Evolutionary conservation across 257 asterid species (phyloP).

Genomic region (Nicotiana otophora): DNA sequence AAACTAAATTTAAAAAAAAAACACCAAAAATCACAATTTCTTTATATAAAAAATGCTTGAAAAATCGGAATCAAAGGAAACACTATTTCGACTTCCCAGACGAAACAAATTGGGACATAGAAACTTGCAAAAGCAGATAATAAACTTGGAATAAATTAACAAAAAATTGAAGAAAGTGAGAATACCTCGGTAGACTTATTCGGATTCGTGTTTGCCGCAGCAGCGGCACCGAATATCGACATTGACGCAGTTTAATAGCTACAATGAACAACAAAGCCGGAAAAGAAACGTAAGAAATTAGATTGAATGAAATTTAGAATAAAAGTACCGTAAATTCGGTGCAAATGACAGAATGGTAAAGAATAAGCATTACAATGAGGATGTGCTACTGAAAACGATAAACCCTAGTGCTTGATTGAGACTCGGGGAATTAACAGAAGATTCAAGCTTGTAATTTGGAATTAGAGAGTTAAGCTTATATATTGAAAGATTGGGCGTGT

Average conservation of each 20-base stretch:
- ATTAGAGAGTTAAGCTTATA: too few species aligned
- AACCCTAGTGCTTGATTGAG: background rate
- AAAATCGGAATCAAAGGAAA: background rate
- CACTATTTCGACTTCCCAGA: background rate
- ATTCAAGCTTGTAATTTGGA: too few species aligned
- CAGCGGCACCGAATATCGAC: slow-evolving; percentile 58
- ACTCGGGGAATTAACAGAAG: background rate
- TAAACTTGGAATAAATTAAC: background rate
- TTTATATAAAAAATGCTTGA: background rate
- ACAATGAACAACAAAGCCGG: background rate
- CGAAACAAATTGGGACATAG: background rate
- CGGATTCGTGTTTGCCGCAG: slow-evolving; percentile 52
- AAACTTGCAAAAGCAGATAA: background rate
- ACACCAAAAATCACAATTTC: background rate
- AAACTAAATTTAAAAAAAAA: background rate
- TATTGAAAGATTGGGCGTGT: background rate
- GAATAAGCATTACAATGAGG: too few species aligned
- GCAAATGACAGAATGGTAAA: too few species aligned
- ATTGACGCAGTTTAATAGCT: slow-evolving; percentile 21
- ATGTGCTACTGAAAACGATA: too few species aligned
- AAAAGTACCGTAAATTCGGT: too few species aligned
- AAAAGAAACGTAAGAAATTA: background rate
- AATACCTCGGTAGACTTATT: slow-evolving; percentile 77
- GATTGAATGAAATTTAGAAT: background rate
- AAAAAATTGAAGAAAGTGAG: background rate